Evolutionary conservation across 1,284 basidiomycete genomes (phyloP).

Genomic region (Apiotrichum gracile): DNA sequence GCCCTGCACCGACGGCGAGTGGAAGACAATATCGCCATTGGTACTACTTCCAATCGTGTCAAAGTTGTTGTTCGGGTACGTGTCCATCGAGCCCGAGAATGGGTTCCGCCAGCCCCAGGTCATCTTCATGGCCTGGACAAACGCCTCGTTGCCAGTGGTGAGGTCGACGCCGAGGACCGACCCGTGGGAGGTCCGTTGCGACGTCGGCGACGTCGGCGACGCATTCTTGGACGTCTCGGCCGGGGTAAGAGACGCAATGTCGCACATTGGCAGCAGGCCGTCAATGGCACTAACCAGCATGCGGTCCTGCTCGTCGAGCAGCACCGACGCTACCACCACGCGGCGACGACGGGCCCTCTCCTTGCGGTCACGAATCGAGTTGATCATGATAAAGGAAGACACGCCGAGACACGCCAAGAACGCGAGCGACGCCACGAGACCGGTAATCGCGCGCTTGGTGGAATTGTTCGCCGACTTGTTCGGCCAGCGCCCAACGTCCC

Average conservation of each 20-base stretch:
- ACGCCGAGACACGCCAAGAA: constrained; percentile 47
- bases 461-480: background rate
- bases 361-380: constrained; percentile 37
- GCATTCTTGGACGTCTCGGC: constrained; percentile 8
- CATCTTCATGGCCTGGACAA: constrained; percentile 46
- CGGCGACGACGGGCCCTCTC: constrained; percentile 43
- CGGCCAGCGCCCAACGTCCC: constrained; percentile 18
- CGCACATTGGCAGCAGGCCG: constrained; percentile 48
- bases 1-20: background rate
- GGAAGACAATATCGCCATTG: background rate
- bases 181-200: too few species aligned
- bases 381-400: constrained; percentile 43
- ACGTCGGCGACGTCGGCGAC: background rate
- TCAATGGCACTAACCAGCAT: constrained; percentile 48
- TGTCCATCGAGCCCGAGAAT: constrained; percentile 19
- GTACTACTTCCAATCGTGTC: too few species aligned
- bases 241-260: constrained; percentile 40
- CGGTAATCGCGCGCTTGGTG: constrained; percentile 44
- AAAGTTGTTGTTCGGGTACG: too few species aligned
- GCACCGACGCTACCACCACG: constrained; percentile 48
- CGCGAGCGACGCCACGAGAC: constrained; percentile 47
- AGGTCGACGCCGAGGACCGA: constrained; percentile 45
- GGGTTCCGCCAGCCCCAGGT: constrained; percentile 48
- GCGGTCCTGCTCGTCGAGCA: constrained; percentile 46
- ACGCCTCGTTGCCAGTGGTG: constrained; percentile 46